Evolutionary conservation across 176 grass and related monocot genomes (phyloP).

Genomic region (Bolboschoenus planiculmis): DNA sequence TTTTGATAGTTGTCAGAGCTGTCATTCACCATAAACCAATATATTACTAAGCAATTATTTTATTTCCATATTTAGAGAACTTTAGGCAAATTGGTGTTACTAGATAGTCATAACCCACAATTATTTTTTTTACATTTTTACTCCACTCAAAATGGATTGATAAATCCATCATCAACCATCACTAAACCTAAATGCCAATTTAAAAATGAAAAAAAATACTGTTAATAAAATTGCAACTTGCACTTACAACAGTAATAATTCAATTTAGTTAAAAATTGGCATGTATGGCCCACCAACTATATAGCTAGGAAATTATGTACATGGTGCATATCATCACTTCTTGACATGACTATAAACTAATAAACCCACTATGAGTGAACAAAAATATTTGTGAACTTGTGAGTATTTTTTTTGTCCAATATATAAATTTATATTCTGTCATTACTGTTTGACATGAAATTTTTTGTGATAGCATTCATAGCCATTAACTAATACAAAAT

Average conservation of each 20-base stretch:
- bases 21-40: neutral
- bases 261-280: neutral
- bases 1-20: neutral
- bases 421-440: no score
- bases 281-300: neutral
- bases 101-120: neutral
- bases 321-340: neutral
- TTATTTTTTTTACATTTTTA: neutral
- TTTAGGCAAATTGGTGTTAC: neutral
- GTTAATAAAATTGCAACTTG: neutral
- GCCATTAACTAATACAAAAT: no score
- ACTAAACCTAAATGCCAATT: neutral
- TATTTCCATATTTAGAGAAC: neutral
- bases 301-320: neutral
- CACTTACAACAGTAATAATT: neutral
- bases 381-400: no score
- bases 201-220: neutral
- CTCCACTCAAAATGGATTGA: neutral
- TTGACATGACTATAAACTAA: no score
- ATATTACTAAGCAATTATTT: neutral
- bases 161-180: neutral
- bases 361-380: no score
- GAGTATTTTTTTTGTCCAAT: no score
- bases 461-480: no score
- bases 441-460: no score